phyloP scores from a whole-genome alignment of 2,329 filamentous ascomycete species.

The Colletotrichum falcatum region DNA sequence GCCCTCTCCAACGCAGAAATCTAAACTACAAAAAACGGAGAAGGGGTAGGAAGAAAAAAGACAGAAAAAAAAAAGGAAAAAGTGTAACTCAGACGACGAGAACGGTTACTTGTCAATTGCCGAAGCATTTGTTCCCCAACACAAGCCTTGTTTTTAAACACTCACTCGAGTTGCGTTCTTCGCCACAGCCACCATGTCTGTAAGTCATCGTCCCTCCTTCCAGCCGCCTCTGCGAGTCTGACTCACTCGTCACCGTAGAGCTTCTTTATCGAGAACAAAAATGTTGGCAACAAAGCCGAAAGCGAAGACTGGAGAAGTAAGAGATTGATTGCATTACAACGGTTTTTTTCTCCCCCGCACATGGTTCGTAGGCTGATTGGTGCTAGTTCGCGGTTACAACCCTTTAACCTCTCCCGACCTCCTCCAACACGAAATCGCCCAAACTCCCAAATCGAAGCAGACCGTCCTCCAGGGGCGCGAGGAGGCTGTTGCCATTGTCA shows the following conservation, averaged over 20 bases:
- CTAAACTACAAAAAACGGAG: constrained; percentile 1
- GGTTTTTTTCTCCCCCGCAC: too few relatives aligned
- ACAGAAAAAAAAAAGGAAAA: too few relatives aligned
- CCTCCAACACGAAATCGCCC: constrained; percentile 90
- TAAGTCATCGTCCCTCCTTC: constrained; percentile 44
- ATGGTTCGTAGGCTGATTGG: constrained; percentile 43
- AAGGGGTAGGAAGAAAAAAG: background rate
- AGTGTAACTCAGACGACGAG: constrained; percentile 12
- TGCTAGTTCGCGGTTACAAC: constrained; percentile 86
- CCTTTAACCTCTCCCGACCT: constrained; percentile 93
- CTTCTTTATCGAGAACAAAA: constrained; percentile 83
- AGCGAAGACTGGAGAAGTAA: constrained; percentile 88
- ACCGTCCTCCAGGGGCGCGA: constrained; percentile 73
- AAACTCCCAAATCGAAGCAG: constrained; percentile 66
- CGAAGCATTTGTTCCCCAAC: background rate
- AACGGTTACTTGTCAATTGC: background rate
- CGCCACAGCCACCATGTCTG: constrained; percentile 48
- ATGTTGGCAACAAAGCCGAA: constrained; percentile 79
- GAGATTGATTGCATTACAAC: constrained; percentile 49
- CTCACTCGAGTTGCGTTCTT: constrained; percentile 3
- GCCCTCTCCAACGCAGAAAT: constrained; percentile 19
- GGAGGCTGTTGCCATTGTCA: constrained; percentile 76
- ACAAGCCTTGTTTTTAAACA: background rate
- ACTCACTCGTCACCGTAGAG: constrained; percentile 53
- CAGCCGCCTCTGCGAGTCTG: constrained; percentile 28